Base-by-base conservation (phyloP, 176 grass and related monocot genomes). In the sorghum (Sorghum bicolor) region DNA sequence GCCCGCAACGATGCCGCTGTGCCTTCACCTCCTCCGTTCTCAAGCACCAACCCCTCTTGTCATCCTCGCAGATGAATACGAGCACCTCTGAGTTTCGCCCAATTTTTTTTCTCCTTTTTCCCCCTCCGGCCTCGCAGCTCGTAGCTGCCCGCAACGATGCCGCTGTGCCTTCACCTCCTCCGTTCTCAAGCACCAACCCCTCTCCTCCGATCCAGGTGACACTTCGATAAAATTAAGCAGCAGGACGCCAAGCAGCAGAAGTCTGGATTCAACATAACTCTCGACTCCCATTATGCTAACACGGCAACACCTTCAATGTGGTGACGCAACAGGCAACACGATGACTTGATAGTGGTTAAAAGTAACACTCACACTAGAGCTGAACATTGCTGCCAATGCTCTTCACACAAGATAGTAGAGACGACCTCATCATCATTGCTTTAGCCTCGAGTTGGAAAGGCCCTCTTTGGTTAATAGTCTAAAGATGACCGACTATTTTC, bases 141-240 rank as follows among this genome's bases (percentile, higher is more conserved):
- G 7, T 0, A 0, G 15, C n/a, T n/a, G n/a, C n/a, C n/a, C n/a
- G n/a, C 31, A 2, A 32, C 31, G 31, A 32, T 32, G n/a, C n/a
- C n/a, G n/a, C n/a, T n/a, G n/a, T 36, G 34, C 34, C 34, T 36
- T 36, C 34, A 36, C 34, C 34, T 36, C 34, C 34, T 36, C 34
- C 34, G 34, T 6, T 36, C 34, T 36, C 34, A 36, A 36, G 34
- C 34, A 4, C 34, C 5, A 36, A 6, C 34, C 34, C 34, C 34
- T 36, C 34, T 36, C 34, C 34, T 36, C 34, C 34, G 5, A 36
- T 5, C 92, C 92, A 28, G 92, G 90, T 36, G 34, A 36, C 34
- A 36, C 34, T 36, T n/a, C n/a, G n/a, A n/a, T n/a, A n/a, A n/a
- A n/a, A n/a, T n/a, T n/a, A n/a, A n/a, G n/a, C n/a, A n/a, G n/a